These are phyloP conservation scores for Aspergillus clavatus DNA, from an alignment of 2,329 filamentous ascomycete species.

Conservation along the genomic window DNA sequence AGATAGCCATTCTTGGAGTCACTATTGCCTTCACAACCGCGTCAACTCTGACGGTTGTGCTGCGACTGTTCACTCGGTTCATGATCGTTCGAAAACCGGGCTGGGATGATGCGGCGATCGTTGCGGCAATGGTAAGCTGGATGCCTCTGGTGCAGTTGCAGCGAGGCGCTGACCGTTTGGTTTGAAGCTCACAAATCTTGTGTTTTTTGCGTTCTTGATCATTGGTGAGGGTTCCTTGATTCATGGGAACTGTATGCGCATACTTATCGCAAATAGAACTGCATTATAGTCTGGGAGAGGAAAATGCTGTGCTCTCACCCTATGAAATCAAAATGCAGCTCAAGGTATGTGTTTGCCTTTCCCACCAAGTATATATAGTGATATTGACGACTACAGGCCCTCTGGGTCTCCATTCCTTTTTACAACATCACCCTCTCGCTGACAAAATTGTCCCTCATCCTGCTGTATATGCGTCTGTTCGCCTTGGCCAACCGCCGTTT, in stretches of 20 bases:
- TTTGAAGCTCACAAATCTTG: neutral
- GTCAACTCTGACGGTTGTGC: conserved; percentile 15
- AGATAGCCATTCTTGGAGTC: conserved; percentile 21
- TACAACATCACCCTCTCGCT: conserved; percentile 32
- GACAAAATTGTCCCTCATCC: conserved; percentile 29
- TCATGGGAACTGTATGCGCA: neutral
- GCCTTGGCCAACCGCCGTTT: conserved; percentile 16
- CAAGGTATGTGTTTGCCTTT: conserved; percentile 15
- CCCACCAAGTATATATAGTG: too few relatives aligned
- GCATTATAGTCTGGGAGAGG: conserved; percentile 20
- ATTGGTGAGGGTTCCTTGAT: conserved; percentile 5
- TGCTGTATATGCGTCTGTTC: conserved; percentile 33
- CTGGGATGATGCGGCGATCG: conserved; percentile 26
- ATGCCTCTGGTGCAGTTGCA: too few relatives aligned
- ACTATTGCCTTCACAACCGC: conserved; percentile 17
- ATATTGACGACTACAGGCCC: conserved; percentile 20
- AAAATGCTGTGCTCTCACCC: neutral
- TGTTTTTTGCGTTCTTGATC: conserved; percentile 12
- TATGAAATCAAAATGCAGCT: conserved; percentile 13
- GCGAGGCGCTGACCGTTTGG: too few relatives aligned
- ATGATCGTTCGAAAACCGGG: conserved; percentile 20
- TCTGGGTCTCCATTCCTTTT: conserved; percentile 31
- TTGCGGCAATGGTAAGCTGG: conserved; percentile 17
- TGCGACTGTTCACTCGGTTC: conserved; percentile 23
- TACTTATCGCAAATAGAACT: conserved; percentile 13